Evolutionary conservation across 169 alveolate genomes (phyloP), one percentile per base, ranked within the genome.

Genomic region (Hammondia hammondi): DNA sequence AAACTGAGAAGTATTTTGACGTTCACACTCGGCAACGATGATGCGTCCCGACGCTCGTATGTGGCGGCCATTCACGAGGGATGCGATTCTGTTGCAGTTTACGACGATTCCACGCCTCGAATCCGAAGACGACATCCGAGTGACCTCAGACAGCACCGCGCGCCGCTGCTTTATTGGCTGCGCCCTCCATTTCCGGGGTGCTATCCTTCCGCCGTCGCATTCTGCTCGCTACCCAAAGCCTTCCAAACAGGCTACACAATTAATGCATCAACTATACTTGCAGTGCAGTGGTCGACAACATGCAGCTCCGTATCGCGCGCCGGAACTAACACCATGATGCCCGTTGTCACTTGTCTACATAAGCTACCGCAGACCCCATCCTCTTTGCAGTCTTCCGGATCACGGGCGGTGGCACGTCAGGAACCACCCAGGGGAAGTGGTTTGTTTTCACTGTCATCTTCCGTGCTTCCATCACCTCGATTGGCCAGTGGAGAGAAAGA

Each of bases 161-260:
- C 57, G 9, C 43, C 52, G 35, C 90, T 82, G 35, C 37, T 27
- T 10, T 82, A 29, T 52, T 82, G 90, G 57, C 71, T 82, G 71
- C 39, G 45, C 4, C 90, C 90, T 35, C 90, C 90, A 7, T 48
- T 39, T 21, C 52, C 57, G 10, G 90, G 90, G 57, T 82, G 90
- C 29, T 45, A 12, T n/a, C 90, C 90, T 19, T 39, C 90, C 9
- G 90, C 90, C 32, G 37, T 82, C 72, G 90, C 90, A 14, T 82
- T 82, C 70, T 17, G 57, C 29, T 82, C 90, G 71, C 29, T 77
- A 37, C 87, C 87, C 32, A 24, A 24, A 17, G 0, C 6, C 39
- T 32, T 24, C 87, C 45, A 39, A 37, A 39, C 24, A 39, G 48
- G 87, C 27, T 37, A 21, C 87, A 32, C 56, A 10, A 0, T 17